phyloP scores from a whole-genome alignment of 164 flowering plant genomes.

The Berberis vulgaris region DNA sequence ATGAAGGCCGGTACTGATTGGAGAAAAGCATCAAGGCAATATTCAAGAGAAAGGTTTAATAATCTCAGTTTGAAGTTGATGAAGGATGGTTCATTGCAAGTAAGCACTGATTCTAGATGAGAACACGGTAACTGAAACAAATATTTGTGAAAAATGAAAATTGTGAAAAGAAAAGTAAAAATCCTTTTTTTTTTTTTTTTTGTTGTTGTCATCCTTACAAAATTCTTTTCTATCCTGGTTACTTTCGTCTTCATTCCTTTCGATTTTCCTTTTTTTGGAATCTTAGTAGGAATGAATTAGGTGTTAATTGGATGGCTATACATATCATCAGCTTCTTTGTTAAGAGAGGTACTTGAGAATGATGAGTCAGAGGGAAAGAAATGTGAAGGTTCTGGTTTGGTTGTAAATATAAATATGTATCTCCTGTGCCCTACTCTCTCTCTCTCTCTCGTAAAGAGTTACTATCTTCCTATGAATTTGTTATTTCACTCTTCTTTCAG shows the following conservation, averaged over 20 bases:
- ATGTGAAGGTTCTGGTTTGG: no score
- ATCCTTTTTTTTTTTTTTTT: no score
- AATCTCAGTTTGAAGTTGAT: constrained; percentile 59
- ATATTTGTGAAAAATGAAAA: not conserved
- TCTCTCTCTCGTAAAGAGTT: no score
- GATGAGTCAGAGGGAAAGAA: no score
- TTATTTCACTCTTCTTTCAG: no score
- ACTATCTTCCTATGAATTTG: no score
- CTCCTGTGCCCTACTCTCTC: no score
- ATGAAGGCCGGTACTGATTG: constrained; percentile 94
- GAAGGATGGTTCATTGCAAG: constrained; percentile 55
- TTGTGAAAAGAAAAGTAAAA: not conserved
- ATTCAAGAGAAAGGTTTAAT: constrained; percentile 71
- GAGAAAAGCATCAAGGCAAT: constrained; percentile 86
- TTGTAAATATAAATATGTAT: no score
- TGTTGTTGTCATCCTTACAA: not conserved
- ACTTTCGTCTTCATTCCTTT: not conserved
- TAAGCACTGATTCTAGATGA: constrained; percentile 25
- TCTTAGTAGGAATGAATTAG: not conserved
- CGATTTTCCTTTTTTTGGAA: not conserved
- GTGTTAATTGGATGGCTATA: not conserved
- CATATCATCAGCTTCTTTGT: not conserved
- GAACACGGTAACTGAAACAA: not conserved
- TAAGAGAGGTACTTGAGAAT: no score
- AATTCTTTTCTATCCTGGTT: not conserved